phyloP scores from a whole-genome alignment of 169 alveolate species.

The Eimeria falciformis region DNA sequence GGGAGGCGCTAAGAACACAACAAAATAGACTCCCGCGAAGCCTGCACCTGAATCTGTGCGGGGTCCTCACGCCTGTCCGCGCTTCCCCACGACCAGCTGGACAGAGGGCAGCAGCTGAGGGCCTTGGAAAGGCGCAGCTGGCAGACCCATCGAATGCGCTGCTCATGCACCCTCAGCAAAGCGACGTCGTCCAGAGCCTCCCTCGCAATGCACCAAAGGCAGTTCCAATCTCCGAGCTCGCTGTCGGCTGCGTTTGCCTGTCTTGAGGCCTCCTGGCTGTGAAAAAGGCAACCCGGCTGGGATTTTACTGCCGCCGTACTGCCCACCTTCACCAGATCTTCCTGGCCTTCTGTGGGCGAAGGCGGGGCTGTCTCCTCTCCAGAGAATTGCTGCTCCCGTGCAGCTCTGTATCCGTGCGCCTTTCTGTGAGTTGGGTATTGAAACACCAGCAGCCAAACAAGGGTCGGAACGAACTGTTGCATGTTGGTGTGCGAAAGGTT shows the following conservation, averaged over 20 bases:
- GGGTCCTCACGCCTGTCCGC: background rate
- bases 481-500: background rate
- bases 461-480: slow-evolving; percentile 24
- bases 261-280: background rate
- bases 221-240: slow-evolving; percentile 1
- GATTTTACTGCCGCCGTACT: background rate
- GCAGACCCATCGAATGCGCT: slow-evolving; percentile 21
- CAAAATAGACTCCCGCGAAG: background rate
- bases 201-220: slow-evolving; percentile 38
- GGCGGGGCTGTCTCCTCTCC: background rate
- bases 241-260: background rate
- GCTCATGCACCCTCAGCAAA: slow-evolving; percentile 1
- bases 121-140: slow-evolving; percentile 16
- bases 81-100: slow-evolving; percentile 33
- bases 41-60: background rate
- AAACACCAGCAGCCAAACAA: slow-evolving; percentile 9
- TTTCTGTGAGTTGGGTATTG: slow-evolving; percentile 5
- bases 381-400: background rate
- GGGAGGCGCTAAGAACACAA: background rate
- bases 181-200: background rate
- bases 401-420: background rate
- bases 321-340: background rate
- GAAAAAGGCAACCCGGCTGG: no score
- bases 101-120: slow-evolving; percentile 13
- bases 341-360: background rate